phyloP scores from a whole-genome alignment of 805 yeast species.

The Ogataea parapolymorpha region DNA sequence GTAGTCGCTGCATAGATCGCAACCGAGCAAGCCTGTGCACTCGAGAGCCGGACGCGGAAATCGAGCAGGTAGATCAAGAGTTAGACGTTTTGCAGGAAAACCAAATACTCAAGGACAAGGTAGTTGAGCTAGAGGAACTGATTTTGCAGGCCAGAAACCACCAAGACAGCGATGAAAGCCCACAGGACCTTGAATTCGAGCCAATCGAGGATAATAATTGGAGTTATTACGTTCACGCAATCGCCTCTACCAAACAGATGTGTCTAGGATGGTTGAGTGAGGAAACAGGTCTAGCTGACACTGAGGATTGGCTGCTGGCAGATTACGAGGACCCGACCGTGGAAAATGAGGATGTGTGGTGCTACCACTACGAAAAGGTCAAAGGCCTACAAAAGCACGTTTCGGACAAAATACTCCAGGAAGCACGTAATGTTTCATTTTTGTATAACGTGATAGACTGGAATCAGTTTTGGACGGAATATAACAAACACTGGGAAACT shows the following conservation, averaged over 20 bases:
- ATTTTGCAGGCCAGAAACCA: too few relatives aligned
- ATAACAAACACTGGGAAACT: constrained; percentile 35
- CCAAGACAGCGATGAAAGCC: too few relatives aligned
- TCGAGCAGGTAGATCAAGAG: constrained; percentile 10
- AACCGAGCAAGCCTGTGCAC: constrained; percentile 27
- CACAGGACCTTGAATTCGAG: too few relatives aligned
- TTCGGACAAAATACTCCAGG: neutral
- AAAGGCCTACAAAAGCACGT: neutral
- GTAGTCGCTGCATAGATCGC: constrained; percentile 37
- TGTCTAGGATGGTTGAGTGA: neutral
- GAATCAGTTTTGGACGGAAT: constrained; percentile 63
- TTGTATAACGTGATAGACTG: constrained; percentile 50
- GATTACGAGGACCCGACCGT: neutral
- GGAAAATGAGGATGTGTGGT: neutral
- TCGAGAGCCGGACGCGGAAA: constrained; percentile 30
- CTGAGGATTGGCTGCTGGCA: constrained; percentile 23
- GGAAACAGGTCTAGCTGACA: neutral
- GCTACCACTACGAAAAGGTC: neutral
- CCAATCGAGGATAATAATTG: neutral
- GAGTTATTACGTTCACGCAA: neutral
- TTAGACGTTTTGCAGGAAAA: constrained; percentile 20
- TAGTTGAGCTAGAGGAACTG: neutral
- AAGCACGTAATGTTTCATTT: neutral
- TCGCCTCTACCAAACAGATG: neutral
- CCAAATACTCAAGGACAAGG: constrained; percentile 15